Percentiles rank a stretch among this genome's conserved stretches.
Conservation (phyloP, 2,329 filamentous ascomycete species). For the Fragosphaeria purpurea region DNA sequence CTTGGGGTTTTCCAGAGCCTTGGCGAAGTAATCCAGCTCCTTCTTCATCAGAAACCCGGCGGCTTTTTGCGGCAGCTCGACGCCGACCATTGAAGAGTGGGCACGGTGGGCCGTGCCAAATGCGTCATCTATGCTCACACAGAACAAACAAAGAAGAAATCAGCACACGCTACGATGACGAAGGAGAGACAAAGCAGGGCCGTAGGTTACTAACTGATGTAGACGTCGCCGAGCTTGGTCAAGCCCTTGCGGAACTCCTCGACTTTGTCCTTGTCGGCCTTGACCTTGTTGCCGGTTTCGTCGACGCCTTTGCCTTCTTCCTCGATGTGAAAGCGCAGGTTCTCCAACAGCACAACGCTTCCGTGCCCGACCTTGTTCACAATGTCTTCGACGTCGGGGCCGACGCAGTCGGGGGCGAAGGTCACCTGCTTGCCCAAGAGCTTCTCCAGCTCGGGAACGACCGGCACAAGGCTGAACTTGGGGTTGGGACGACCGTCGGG, state of each 20-base stretch:
- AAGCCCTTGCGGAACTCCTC: conserved; percentile 90
- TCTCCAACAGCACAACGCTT: conserved; percentile 85
- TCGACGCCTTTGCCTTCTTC: conserved; percentile 97
- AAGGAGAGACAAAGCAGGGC: background rate
- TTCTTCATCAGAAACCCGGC: conserved; percentile 99
- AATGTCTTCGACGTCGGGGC: conserved; percentile 77
- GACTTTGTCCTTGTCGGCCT: conserved; percentile 90
- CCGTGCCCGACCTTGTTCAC: conserved; percentile 76
- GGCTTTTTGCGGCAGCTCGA: conserved; percentile 91
- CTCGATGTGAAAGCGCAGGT: conserved; percentile 95
- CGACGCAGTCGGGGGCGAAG: conserved; percentile 85
- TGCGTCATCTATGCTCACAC: conserved; percentile 63
- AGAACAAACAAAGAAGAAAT: conserved; percentile 9
- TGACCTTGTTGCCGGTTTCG: conserved; percentile 89
- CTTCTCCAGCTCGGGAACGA: conserved; percentile 86
- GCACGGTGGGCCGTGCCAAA: conserved; percentile 97
- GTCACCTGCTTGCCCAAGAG: conserved; percentile 71
- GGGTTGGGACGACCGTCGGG: conserved; percentile 81
- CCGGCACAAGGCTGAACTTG: conserved; percentile 92
- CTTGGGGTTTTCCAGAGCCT: conserved; percentile 87
- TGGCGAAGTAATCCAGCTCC: conserved; percentile 98
- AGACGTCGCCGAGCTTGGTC: conserved; percentile 90
- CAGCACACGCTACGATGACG: too few species aligned
- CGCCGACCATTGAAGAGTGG: conserved; percentile 98
- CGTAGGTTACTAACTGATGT: conserved; percentile 57